Base-by-base conservation (phyloP, 768 basidiomycete genomes). In the Xerocomus spinulosus region DNA sequence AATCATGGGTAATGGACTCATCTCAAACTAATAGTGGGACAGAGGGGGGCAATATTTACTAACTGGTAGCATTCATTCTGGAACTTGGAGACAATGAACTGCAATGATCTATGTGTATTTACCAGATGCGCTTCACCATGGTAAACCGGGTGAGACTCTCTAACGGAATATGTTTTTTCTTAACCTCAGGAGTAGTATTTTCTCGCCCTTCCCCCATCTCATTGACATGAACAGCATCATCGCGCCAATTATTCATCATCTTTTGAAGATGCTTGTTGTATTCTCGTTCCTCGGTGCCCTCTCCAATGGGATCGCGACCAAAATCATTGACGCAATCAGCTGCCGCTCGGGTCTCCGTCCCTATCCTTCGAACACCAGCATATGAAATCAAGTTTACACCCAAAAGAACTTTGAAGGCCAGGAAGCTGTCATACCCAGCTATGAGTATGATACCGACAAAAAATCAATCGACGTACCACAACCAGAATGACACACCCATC, bases 111-210 rank as follows among this genome's bases (percentile, higher is more conserved):
- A n/a, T n/a, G n/a, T n/a, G 26, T 17, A 40, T 39, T 53, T 30
- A 84, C 80, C 80, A 94, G 37, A 95, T 94, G 44, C 90, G 76
- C 62, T 95, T 95, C 38, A 95, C 87, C 93, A 97, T 97, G 17
- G 92, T 95, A 73, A 88, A 97, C 46, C 93, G 69, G 28, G 91
- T 95, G 41, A 97, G 76, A 60, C 95, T 91, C 63, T 96, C 92
- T 42, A 97, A 67, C 49, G 81, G 80, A 48, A 89, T 76, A 38
- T 82, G 73, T 48, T 78, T 83, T 46, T 56, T 70, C 15, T 50
- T 33, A 58, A 59, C 55, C 63, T 65, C 54, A 24, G 25, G 55
- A 30, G 50, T 53, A 20, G 1, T 30, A 1, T n/a, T 38, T 4
- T 43, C 49, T 15, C 38, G 44, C 24, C 50, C 72, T 64, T 89